Percentiles rank a stretch among this genome's conserved stretches.
Evolutionary conservation across 2,329 filamentous ascomycete species (phyloP).

Genomic region (Ophiostoma angusticollis): DNA sequence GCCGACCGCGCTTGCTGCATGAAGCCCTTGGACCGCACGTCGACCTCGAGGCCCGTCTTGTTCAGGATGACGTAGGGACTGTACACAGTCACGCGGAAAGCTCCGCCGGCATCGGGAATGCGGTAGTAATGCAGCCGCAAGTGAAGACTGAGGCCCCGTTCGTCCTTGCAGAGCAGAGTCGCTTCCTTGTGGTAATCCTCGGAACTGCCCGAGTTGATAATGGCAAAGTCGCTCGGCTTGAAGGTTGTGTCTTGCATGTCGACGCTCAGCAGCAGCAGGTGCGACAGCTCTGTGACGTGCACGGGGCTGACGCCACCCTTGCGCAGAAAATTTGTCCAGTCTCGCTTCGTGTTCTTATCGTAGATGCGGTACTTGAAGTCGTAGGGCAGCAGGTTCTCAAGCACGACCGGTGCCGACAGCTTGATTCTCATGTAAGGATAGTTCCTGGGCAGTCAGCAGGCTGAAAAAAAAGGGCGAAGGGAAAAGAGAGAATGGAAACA

Average conservation of each 20-base stretch:
- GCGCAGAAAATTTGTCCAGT: constrained; percentile 96
- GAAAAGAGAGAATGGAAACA: constrained; percentile 17
- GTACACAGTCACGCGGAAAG: constrained; percentile 91
- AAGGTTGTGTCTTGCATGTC: constrained; percentile 95
- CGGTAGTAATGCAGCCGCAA: constrained; percentile 83
- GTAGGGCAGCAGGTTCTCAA: constrained; percentile 89
- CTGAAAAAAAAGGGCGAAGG: not conserved
- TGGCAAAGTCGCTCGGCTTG: constrained; percentile 90
- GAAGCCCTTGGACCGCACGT: constrained; percentile 79
- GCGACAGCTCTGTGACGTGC: constrained; percentile 91
- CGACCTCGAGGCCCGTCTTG: constrained; percentile 81
- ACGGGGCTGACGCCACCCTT: constrained; percentile 96
- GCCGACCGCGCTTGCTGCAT: constrained; percentile 70
- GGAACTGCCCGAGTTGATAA: constrained; percentile 81
- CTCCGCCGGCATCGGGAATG: constrained; percentile 82
- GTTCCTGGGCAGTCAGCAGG: constrained; percentile 32
- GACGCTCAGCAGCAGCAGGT: constrained; percentile 80
- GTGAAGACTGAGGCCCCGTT: constrained; percentile 63
- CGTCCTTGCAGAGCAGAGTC: constrained; percentile 69
- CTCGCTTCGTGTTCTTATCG: constrained; percentile 95
- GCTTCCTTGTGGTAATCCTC: constrained; percentile 83
- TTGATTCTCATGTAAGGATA: constrained; percentile 95
- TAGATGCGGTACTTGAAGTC: constrained; percentile 99
- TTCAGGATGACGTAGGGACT: constrained; percentile 92
- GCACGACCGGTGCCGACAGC: constrained; percentile 79